Conservation (phyloP, 371 early-diverging fungal species). For the Mucor plumbeus region DNA sequence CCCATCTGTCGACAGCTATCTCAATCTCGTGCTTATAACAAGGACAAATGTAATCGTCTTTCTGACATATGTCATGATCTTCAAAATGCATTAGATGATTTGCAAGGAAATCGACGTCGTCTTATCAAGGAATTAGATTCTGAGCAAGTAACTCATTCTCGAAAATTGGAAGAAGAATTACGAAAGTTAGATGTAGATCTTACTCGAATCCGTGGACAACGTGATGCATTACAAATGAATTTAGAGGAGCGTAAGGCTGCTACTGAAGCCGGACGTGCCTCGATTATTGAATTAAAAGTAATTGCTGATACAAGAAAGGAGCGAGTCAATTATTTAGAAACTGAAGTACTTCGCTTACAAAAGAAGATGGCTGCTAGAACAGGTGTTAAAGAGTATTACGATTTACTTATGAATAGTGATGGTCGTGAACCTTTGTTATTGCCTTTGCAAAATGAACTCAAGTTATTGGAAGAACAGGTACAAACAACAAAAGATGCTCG, state of each 20-base stretch:
- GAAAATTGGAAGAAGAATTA: conserved; percentile 69
- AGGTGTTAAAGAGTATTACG: conserved; percentile 24
- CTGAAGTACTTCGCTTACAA: conserved; percentile 23
- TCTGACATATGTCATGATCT: conserved; percentile 31
- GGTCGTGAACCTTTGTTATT: conserved; percentile 17
- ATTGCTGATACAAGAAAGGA: conserved; percentile 45
- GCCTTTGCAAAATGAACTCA: conserved; percentile 22
- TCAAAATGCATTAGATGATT: conserved; percentile 26
- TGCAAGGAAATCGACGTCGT: conserved; percentile 26
- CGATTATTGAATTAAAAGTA: conserved; percentile 24
- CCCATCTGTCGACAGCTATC: conserved; percentile 37
- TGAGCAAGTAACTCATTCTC: conserved; percentile 33
- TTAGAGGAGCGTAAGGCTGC: conserved; percentile 32
- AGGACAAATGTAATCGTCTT: conserved; percentile 40
- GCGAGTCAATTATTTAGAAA: conserved; percentile 23
- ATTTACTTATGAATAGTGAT: conserved; percentile 19
- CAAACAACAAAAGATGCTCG: conserved; percentile 7
- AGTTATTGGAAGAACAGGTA: conserved; percentile 18
- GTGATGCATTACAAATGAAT: conserved; percentile 48
- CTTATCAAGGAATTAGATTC: conserved; percentile 33
- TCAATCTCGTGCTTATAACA: conserved; percentile 38
- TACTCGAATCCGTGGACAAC: conserved; percentile 74
- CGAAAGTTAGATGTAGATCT: conserved; percentile 79
- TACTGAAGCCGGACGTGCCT: conserved; percentile 25
- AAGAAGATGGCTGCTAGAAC: conserved; percentile 29